Conservation (phyloP, 1,139 yeast species). For the Diutina ranongensis region DNA sequence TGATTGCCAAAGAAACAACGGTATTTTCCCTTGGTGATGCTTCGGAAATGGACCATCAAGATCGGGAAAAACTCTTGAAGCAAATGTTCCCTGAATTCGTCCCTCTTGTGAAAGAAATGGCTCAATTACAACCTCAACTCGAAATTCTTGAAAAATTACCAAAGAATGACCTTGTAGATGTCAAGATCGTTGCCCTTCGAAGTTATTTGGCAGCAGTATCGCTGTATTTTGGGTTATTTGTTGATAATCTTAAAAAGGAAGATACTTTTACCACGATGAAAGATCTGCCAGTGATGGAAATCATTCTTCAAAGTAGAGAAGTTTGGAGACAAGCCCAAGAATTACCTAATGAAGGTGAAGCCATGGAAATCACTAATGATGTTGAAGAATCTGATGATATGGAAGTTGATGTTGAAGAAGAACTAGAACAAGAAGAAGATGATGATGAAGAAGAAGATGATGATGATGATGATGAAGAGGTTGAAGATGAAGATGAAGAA, state of each 20-base stretch:
- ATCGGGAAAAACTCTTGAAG: conserved; percentile 37
- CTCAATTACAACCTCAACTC: conserved; percentile 33
- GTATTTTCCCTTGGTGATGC: conserved; percentile 8
- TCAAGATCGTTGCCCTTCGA: conserved; percentile 58
- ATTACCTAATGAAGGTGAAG: conserved; percentile 20
- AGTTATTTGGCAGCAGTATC: conserved; percentile 68
- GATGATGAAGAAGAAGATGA: conserved; percentile 17
- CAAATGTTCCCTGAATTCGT: conserved; percentile 75
- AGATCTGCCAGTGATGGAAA: conserved; percentile 82
- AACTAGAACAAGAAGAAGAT: conserved; percentile 10
- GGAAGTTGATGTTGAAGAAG: conserved; percentile 11
- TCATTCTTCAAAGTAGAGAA: conserved; percentile 69
- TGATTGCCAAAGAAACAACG: conserved; percentile 15
- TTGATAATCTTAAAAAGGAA: conserved; percentile 39
- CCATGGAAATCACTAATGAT: neutral
- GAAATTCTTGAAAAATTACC: conserved; percentile 17
- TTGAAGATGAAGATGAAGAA: conserved; percentile 14
- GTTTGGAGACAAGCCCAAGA: conserved; percentile 77
- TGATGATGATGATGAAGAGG: conserved; percentile 18
- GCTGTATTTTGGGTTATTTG: conserved; percentile 64
- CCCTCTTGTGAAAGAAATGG: conserved; percentile 62
- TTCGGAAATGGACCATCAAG: conserved; percentile 24
- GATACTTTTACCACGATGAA: conserved; percentile 58
- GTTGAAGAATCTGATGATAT: conserved; percentile 3
- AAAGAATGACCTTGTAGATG: conserved; percentile 19